Evolutionary conservation across 768 basidiomycete genomes (phyloP).

Genomic region (Calocera viscosa): DNA sequence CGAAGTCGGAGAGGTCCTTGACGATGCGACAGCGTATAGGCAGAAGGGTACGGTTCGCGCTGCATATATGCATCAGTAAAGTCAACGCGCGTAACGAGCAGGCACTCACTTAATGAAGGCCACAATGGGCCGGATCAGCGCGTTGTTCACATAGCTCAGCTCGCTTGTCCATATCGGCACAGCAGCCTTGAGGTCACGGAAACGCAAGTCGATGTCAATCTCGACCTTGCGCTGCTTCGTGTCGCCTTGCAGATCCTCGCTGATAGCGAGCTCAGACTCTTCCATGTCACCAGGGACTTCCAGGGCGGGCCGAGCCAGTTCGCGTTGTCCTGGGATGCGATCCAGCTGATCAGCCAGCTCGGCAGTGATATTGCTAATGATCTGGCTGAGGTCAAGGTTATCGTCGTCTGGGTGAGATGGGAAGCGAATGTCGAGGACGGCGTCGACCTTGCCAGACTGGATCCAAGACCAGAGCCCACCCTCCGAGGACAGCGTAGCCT

Average conservation of each 20-base stretch:
- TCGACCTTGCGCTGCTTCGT: conserved; percentile 39
- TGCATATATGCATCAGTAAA: conserved; percentile 26
- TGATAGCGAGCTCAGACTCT: conserved; percentile 21
- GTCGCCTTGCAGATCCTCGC: conserved; percentile 24
- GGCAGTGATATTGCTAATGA: conserved; percentile 82
- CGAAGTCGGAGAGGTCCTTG: conserved; percentile 74
- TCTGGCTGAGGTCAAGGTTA: conserved; percentile 55
- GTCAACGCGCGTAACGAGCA: not conserved
- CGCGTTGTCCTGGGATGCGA: conserved; percentile 74
- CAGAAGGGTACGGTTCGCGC: conserved; percentile 83
- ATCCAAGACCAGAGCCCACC: conserved; percentile 91
- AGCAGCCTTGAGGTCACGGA: conserved; percentile 88
- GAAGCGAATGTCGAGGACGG: conserved; percentile 95
- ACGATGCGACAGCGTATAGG: conserved; percentile 86
- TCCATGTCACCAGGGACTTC: conserved; percentile 47
- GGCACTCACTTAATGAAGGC: conserved; percentile 96
- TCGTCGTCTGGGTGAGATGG: conserved; percentile 63
- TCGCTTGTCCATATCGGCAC: conserved; percentile 86
- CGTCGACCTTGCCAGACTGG: conserved; percentile 89
- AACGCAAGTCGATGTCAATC: conserved; percentile 87
- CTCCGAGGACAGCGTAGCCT: conserved; percentile 64
- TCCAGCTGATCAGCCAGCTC: conserved; percentile 54
- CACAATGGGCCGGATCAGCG: conserved; percentile 87
- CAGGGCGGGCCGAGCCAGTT: conserved; percentile 75
- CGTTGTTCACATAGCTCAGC: conserved; percentile 82